phyloP scores from a whole-genome alignment of 2,329 filamentous ascomycete species.

The Hypoxylon sp. region DNA sequence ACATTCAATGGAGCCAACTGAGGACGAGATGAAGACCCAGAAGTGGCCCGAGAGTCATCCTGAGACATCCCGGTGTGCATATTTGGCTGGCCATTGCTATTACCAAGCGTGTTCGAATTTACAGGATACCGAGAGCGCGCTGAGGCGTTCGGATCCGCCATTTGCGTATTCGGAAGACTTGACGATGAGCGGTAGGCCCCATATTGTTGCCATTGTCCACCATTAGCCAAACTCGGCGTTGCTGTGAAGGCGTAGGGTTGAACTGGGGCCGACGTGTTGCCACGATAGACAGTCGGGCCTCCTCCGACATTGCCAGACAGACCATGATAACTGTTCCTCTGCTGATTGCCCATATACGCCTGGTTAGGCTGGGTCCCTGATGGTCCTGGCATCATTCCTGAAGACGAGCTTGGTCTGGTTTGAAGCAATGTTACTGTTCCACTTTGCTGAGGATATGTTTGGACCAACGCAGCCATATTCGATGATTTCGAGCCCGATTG shows the following conservation, averaged over 20 bases:
- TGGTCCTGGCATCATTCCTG: constrained; percentile 67
- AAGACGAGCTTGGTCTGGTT: constrained; percentile 75
- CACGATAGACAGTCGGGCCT: constrained; percentile 65
- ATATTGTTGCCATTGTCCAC: constrained; percentile 65
- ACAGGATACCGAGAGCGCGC: constrained; percentile 40
- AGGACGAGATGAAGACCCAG: constrained; percentile 57
- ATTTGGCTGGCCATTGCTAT: constrained; percentile 29
- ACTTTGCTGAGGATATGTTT: constrained; percentile 82
- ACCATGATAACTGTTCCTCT: constrained; percentile 65
- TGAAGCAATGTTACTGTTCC: constrained; percentile 82
- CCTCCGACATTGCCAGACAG: constrained; percentile 62
- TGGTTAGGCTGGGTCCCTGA: constrained; percentile 64
- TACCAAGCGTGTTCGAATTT: constrained; percentile 25
- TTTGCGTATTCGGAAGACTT: constrained; percentile 58
- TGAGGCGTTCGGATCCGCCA: constrained; percentile 54
- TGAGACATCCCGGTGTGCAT: constrained; percentile 60
- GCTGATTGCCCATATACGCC: constrained; percentile 63
- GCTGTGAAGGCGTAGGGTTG: constrained; percentile 83
- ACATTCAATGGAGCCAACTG: constrained; percentile 58
- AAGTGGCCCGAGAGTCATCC: constrained; percentile 64
- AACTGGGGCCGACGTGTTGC: constrained; percentile 68
- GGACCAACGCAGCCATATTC: constrained; percentile 85
- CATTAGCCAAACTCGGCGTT: constrained; percentile 74
- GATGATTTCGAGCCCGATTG: constrained; percentile 34
- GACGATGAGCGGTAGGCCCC: constrained; percentile 64